Evolutionary conservation across 768 basidiomycete species (phyloP).

Genomic region (Auriculariales sp.): DNA sequence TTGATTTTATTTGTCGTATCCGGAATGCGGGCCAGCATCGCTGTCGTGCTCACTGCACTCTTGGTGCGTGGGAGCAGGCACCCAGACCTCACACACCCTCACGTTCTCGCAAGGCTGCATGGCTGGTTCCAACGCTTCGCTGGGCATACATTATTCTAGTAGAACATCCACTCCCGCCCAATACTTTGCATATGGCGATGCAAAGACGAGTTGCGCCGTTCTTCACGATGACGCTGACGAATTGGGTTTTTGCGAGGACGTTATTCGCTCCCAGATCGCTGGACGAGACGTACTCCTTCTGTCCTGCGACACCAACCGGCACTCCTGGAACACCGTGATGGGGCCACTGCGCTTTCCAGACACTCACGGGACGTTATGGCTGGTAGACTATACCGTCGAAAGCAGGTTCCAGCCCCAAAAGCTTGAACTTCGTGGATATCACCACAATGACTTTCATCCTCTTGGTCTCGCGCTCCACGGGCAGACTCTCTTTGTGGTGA

Average conservation of each 20-base stretch:
- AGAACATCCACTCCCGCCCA: slow-evolving; percentile 28
- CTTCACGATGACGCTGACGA: slow-evolving; percentile 19
- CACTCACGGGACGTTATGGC: slow-evolving; percentile 47
- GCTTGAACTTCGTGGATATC: slow-evolving; percentile 32
- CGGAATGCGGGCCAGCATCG: too few species aligned
- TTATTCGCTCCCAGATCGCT: slow-evolving; percentile 26
- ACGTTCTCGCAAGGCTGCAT: too few species aligned
- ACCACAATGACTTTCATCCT: slow-evolving; percentile 53
- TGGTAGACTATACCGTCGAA: slow-evolving; percentile 23
- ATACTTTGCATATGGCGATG: slow-evolving; percentile 38
- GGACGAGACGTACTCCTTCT: slow-evolving; percentile 22
- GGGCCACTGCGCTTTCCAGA: slow-evolving; percentile 48
- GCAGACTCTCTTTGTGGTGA: slow-evolving; percentile 50
- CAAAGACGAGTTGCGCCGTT: slow-evolving; percentile 28
- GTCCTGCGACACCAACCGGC: slow-evolving; percentile 37
- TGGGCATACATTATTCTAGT: slow-evolving; percentile 28
- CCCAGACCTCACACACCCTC: too few species aligned
- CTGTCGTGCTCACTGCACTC: too few species aligned
- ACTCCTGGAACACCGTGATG: slow-evolving; percentile 55
- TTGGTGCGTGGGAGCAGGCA: too few species aligned
- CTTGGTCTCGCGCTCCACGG: slow-evolving; percentile 50
- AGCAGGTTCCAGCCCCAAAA: slow-evolving; percentile 18
- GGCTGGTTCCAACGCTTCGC: too few species aligned
- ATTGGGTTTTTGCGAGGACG: slow-evolving; percentile 50
- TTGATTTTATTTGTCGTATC: too few species aligned